phyloP scores from a whole-genome alignment of 1,139 yeast species.

The Pichia sp. region DNA sequence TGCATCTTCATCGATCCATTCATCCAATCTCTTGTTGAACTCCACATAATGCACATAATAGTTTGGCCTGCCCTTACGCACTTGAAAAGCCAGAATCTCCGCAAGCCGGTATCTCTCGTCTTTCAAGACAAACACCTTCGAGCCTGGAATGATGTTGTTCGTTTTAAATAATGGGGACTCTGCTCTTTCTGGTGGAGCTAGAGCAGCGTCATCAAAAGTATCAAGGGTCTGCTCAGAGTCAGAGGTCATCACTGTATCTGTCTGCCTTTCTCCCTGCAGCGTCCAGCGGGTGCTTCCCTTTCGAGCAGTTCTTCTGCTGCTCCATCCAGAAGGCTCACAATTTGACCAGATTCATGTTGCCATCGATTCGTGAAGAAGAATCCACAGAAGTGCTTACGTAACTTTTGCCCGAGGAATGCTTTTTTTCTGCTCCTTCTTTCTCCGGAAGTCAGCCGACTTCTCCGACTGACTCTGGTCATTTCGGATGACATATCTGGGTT shows the following conservation, averaged over 20 bases:
- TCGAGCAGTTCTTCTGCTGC: background rate
- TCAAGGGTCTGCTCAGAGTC: constrained; percentile 30
- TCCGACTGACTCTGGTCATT: constrained; percentile 1
- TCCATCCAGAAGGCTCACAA: background rate
- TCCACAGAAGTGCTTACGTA: background rate
- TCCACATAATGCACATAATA: constrained; percentile 94
- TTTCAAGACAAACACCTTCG: constrained; percentile 75
- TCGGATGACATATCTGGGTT: too few species aligned
- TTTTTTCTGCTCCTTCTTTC: background rate
- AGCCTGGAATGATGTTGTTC: constrained; percentile 61
- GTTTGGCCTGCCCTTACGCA: constrained; percentile 69
- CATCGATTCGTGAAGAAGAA: background rate
- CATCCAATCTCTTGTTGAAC: constrained; percentile 90
- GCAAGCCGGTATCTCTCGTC: constrained; percentile 79
- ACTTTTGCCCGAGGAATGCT: background rate
- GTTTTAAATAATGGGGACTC: constrained; percentile 29
- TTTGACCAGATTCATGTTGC: background rate
- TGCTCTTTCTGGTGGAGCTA: constrained; percentile 29
- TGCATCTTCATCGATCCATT: constrained; percentile 75
- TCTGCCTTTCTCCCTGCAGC: background rate
- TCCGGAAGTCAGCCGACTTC: background rate
- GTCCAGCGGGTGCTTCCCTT: background rate
- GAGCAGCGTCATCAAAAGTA: constrained; percentile 26
- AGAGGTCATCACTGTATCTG: constrained; percentile 23
- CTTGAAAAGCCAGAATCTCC: constrained; percentile 75